Base-by-base conservation (phyloP, 1,284 basidiomycete genomes). In the Rhodofomes roseus region DNA sequence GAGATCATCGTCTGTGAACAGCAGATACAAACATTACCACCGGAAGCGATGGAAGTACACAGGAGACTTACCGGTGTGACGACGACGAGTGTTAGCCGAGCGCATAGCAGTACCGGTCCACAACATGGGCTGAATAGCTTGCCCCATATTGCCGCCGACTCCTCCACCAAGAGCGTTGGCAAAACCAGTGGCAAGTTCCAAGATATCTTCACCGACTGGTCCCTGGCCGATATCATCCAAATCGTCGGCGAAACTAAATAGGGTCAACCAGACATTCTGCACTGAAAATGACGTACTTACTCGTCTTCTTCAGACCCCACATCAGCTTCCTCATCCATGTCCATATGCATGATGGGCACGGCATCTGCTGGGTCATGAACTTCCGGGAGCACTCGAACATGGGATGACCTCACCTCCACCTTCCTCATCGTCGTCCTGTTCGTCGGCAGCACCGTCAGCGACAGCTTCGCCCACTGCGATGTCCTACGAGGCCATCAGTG, bases 241-340 rank as follows among this genome's bases (percentile, higher is more conserved):
- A 29, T 83, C 83, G 56, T 77, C 79, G 34, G 74, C 78, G 61
- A 77, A 81, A 57, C 83, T 86, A 57, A n/a, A 27, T 39, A 59
- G 64, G 41, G 63, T 5, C 31, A 34, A 34, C 31, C 39, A 12
- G 12, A 34, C 23, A 12, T 23, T 6, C 11, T 8, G 27, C 1
- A 62, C 57, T 62, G 54, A 65, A 55, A 62, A 65, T 34, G 66
- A 71, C 25, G 67, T 4, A 71, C 79, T 60, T 75, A 89, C 80
- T 87, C 88, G 61, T 87, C 88, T 59, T 83, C 83, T 65, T 89
- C 89, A 9, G 89, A 91, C 36, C 85, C 83, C 71, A 87, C 81
- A 60, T 90, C 89, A 5, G 77, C 82, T 57, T 85, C 87, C 54
- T 84, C 74, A 23, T 73, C 72, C 43, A 72, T 70, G 40, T 77